Conservation (phyloP, 2,329 filamentous ascomycete genomes). For the Fusarium tjaetaba region DNA sequence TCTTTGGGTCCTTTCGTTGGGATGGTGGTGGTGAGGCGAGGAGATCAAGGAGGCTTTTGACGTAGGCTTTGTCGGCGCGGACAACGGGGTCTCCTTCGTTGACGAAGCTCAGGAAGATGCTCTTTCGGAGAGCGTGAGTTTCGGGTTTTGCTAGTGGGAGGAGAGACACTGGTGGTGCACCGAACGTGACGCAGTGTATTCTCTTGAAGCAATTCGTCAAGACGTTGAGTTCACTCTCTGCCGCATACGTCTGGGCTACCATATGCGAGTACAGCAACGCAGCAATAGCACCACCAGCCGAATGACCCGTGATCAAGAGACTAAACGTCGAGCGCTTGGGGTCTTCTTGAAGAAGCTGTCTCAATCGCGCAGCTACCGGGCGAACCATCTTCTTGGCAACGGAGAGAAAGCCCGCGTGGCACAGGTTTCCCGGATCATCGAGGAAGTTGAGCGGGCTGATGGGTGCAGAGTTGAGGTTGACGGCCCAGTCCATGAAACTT, state of each 20-base stretch:
- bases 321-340: conserved; percentile 72
- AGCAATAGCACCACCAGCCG: conserved; percentile 85
- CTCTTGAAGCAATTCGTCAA: conserved; percentile 78
- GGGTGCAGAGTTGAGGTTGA: conserved; percentile 79
- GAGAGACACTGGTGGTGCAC: conserved; percentile 80
- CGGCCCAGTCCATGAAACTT: conserved; percentile 85
- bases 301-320: conserved; percentile 86
- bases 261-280: conserved; percentile 85
- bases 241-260: conserved; percentile 65
- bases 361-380: conserved; percentile 76
- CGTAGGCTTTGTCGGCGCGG: conserved; percentile 79
- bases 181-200: conserved; percentile 87
- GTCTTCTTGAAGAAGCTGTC: conserved; percentile 76
- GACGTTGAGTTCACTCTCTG: conserved; percentile 74
- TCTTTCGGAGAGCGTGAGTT: conserved; percentile 64
- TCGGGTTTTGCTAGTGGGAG: conserved; percentile 72
- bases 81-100: conserved; percentile 89
- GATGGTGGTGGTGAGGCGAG: conserved; percentile 66
- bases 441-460: conserved; percentile 74
- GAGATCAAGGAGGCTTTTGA: conserved; percentile 76
- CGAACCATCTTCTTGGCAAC: conserved; percentile 79
- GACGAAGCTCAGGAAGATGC: conserved; percentile 80
- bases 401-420: conserved; percentile 82
- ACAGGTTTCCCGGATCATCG: conserved; percentile 80
- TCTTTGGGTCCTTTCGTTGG: conserved; percentile 25